Conservation (phyloP, 768 basidiomycete species). For the Butyriboletus loyo region DNA sequence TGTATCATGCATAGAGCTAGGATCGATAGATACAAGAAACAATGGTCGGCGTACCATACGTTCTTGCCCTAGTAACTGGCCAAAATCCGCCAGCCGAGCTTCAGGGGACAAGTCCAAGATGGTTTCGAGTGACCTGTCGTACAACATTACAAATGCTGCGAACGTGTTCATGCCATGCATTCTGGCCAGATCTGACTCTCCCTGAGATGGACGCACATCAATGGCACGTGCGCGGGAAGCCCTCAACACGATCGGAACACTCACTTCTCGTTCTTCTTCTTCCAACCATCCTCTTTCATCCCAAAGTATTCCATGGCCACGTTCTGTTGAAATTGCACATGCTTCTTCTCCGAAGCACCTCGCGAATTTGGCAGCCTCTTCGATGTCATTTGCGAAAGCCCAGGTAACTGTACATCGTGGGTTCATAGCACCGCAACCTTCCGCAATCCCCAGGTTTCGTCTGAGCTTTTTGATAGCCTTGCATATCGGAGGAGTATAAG, state of each 20-base stretch:
- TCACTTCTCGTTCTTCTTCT: constrained; percentile 51
- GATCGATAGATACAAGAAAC: constrained; percentile 1
- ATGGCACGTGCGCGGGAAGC: constrained; percentile 9
- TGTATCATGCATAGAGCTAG: constrained; percentile 17
- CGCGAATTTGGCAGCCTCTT: constrained; percentile 54
- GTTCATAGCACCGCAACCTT: constrained; percentile 54
- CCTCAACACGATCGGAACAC: constrained; percentile 11
- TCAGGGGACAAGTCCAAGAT: constrained; percentile 53
- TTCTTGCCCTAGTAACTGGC: constrained; percentile 44
- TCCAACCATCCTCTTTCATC: constrained; percentile 62
- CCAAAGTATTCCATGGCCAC: constrained; percentile 46
- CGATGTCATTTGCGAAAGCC: constrained; percentile 61
- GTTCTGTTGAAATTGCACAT: constrained; percentile 41
- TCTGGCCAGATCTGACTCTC: constrained; percentile 55
- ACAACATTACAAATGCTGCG: constrained; percentile 62
- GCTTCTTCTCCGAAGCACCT: constrained; percentile 60
- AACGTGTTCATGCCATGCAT: constrained; percentile 68
- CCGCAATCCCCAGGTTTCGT: constrained; percentile 58
- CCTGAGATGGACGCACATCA: constrained; percentile 37
- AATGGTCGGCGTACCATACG: constrained; percentile 46
- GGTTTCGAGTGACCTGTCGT: constrained; percentile 48
- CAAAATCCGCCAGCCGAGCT: constrained; percentile 45
- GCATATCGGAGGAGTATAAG: constrained; percentile 64
- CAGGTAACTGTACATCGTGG: constrained; percentile 42
- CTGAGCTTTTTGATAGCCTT: constrained; percentile 69